phyloP scores from a whole-genome alignment of 768 basidiomycete genomes.

The Panellus pusillus region DNA sequence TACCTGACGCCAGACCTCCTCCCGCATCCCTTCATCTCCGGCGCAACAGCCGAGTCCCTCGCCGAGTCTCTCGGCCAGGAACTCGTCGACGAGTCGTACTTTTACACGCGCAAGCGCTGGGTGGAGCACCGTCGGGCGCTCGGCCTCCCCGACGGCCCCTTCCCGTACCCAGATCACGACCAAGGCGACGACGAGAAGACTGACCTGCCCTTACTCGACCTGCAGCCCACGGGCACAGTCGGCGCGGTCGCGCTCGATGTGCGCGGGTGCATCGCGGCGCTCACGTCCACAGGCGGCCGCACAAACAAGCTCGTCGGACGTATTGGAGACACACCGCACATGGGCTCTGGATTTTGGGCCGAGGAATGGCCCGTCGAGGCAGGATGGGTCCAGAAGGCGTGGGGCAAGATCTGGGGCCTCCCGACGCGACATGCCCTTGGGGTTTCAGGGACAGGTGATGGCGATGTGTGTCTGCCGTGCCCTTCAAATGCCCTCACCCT shows the following conservation, averaged over 20 bases:
- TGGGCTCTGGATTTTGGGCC: constrained; percentile 83
- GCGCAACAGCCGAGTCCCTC: constrained; percentile 58
- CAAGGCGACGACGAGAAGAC: constrained; percentile 21
- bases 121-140: constrained; percentile 72
- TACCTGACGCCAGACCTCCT: constrained; percentile 66
- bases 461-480: constrained; percentile 56
- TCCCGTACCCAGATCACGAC: constrained; percentile 33
- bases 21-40: constrained; percentile 74
- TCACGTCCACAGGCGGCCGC: constrained; percentile 79
- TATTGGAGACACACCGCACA: constrained; percentile 79
- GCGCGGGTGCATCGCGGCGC: constrained; percentile 67
- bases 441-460: constrained; percentile 83
- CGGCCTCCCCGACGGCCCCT: constrained; percentile 68
- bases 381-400: constrained; percentile 35
- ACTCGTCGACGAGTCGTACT: constrained; percentile 74
- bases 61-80: constrained; percentile 54
- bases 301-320: constrained; percentile 85
- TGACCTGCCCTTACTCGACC: constrained; percentile 42
- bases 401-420: constrained; percentile 40
- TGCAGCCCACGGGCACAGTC: constrained; percentile 75
- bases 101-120: constrained; percentile 76
- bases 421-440: constrained; percentile 51
- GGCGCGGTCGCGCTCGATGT: constrained; percentile 81
- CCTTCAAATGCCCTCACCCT: constrained; percentile 2
- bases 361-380: constrained; percentile 61